Evolutionary conservation across 768 basidiomycete genomes (phyloP), one percentile per base, ranked within the genome.

Genomic region (Multifurca ochricompacta): DNA sequence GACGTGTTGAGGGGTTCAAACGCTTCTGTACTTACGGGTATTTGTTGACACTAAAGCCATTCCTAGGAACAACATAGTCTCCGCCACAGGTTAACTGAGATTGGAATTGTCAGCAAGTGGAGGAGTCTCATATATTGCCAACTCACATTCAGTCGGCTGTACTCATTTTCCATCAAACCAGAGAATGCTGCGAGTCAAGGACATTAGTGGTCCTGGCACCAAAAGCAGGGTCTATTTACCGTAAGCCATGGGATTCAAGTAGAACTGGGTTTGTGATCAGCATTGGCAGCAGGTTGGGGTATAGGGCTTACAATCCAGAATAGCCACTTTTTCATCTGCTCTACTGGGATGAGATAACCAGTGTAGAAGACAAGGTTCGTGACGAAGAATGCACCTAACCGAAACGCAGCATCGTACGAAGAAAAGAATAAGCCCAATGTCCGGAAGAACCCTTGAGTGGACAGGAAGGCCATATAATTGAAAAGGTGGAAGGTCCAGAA

Each of bases 391-490:
- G 73, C 78, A 30, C 75, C 78, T 27, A 80, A 72, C 53, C 73
- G 75, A 67, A 76, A 79, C 11, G 73, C 79, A 40, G 69, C 70
- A 56, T 80, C 74, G 63, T 80, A 82, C 68, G 74, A 77, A 59
- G 69, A 65, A 62, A 75, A 81, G 57, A 81, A 65, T 51, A 76
- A 57, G 28, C 85, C 85, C 53, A 87, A 77, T 0, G 81, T 81
- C 36, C 89, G 73, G 80, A 93, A 95, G 74, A 92, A 88, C 0
- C 82, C 86, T 68, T 88, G 85, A 81, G 92, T 85, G 21, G 80
- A 67, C 48, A 91, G 71, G 66, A 78, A 88, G 1, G 80, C 77
- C 23, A 79, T 18, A 56, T 85, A 85, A 46, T 75, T 74, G 68
- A 86, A 75, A 19, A 92, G 68, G 65, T 83, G 81, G 71, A 77